Evolutionary conservation across 2,329 filamentous ascomycete genomes (phyloP), one percentile per base, ranked within the genome.

Genomic region (Penicillium sp.): DNA sequence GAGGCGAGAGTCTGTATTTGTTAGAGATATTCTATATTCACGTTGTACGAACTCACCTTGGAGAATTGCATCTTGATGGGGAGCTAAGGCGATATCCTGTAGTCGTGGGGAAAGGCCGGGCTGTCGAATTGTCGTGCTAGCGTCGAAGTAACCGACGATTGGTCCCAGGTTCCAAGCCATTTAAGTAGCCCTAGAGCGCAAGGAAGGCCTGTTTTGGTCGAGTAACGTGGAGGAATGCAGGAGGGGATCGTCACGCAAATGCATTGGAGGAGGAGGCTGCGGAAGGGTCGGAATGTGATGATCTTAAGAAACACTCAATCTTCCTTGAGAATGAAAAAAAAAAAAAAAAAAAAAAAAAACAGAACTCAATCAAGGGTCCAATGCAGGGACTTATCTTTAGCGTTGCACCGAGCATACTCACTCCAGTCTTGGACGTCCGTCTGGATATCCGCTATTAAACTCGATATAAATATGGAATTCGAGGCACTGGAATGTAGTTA

Each of bases 11-110:
- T 51, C 58, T 61, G 13, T 5, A 29, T 31, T 3, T 13, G 18
- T 42, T 12, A 47, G 28, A 20, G 27, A 45, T 40, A 28, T 28
- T 6, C 27, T 28, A 3, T 23, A 15, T n/a, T 39, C 8, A 7
- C 4, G 18, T 2, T 20, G 8, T 12, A 7, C n/a, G n/a, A 4
- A 20, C 42, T 51, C 27, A 61, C 57, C 46, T 52, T 55, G 25
- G 55, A 52, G 53, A 61, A 59, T 23, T 55, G 46, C 59, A 61
- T 61, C n/a, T 49, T 60, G 52, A 15, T 45, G 29, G 28, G 25
- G 31, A 28, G 39, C 40, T 35, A 41, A 31, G 38, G 33, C 28
- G 29, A 10, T 45, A 42, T 38, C 20, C 44, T 50, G 50, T 20
- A 13, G 40, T 35, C 7, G 6, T 33, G 32, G 9, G 33, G 12